Evolutionary conservation across 2,329 filamentous ascomycete species (phyloP).

Genomic region (Aspergillus sergii): DNA sequence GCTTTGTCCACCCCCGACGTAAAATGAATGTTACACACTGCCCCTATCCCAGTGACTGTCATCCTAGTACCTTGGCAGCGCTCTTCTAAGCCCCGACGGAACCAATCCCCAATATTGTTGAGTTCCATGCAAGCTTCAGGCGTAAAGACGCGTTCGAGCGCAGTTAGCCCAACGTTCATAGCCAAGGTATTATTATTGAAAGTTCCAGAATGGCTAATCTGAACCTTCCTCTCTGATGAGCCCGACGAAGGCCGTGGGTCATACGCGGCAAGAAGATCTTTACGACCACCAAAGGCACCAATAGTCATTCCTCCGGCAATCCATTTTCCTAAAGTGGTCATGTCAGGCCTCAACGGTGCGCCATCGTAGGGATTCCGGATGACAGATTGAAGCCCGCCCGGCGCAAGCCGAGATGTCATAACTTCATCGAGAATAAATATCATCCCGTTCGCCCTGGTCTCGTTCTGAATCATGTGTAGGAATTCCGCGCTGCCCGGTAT

Average conservation of each 20-base stretch:
- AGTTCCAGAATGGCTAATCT: constrained; percentile 59
- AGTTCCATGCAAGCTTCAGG: background rate
- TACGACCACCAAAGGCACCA: constrained; percentile 66
- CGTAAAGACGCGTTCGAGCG: background rate
- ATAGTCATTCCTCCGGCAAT: constrained; percentile 68
- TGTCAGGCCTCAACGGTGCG: constrained; percentile 55
- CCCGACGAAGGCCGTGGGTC: constrained; percentile 44
- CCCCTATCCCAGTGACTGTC: background rate
- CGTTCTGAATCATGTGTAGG: constrained; percentile 52
- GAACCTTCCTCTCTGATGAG: constrained; percentile 6
- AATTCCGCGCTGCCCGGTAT: constrained; percentile 58
- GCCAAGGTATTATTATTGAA: constrained; percentile 69
- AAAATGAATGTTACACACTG: background rate
- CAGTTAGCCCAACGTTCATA: constrained; percentile 43
- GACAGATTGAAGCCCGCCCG: constrained; percentile 51
- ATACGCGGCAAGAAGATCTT: constrained; percentile 61
- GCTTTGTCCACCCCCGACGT: background rate
- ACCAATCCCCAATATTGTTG: background rate
- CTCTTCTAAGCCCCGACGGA: background rate
- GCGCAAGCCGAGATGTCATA: constrained; percentile 64
- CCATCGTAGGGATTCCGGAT: constrained; percentile 12
- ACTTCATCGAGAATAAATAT: constrained; percentile 73
- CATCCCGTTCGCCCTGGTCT: constrained; percentile 53
- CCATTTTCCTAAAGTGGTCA: constrained; percentile 68
- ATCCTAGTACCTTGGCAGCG: background rate